Evolutionary conservation across 1,139 yeast species (phyloP).

Genomic region (Nadsonia commutata): DNA sequence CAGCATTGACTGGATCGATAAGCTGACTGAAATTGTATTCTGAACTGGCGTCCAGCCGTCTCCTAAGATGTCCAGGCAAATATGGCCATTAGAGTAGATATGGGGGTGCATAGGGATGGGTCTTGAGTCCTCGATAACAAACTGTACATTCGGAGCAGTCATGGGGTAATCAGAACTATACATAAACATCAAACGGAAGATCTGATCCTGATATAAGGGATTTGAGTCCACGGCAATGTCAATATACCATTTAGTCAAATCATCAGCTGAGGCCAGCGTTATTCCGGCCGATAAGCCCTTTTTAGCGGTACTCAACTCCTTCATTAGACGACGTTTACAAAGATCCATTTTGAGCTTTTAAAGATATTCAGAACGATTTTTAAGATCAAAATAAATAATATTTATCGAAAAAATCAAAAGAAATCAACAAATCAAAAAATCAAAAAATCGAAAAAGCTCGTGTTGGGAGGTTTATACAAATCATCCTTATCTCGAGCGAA

Average conservation of each 20-base stretch:
- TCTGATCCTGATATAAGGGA: conserved; percentile 19
- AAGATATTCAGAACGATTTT: no score
- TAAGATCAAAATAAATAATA: no score
- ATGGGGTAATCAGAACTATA: conserved; percentile 45
- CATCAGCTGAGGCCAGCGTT: conserved; percentile 18
- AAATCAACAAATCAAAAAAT: no score
- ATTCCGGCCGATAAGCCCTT: conserved; percentile 18
- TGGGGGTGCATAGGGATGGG: conserved; percentile 57
- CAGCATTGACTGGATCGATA: conserved; percentile 55
- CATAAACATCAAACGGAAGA: conserved; percentile 28
- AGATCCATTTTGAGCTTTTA: background rate
- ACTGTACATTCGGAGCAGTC: conserved; percentile 47
- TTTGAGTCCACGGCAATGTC: conserved; percentile 25
- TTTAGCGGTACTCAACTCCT: conserved; percentile 26
- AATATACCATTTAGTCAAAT: conserved; percentile 19
- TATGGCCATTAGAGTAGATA: conserved; percentile 60
- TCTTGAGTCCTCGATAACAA: conserved; percentile 20
- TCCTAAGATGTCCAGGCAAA: conserved; percentile 40
- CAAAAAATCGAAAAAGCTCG: no score
- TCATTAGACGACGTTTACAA: conserved; percentile 27
- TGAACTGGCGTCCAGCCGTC: conserved; percentile 66
- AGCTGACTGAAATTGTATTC: conserved; percentile 35
- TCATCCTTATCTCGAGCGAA: no score
- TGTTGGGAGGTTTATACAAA: no score
- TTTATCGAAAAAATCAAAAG: no score